Percentiles rank a stretch among this genome's conserved stretches.
Conservation (phyloP, 2,329 filamentous ascomycete genomes). For the Escovopsis sp. region DNA sequence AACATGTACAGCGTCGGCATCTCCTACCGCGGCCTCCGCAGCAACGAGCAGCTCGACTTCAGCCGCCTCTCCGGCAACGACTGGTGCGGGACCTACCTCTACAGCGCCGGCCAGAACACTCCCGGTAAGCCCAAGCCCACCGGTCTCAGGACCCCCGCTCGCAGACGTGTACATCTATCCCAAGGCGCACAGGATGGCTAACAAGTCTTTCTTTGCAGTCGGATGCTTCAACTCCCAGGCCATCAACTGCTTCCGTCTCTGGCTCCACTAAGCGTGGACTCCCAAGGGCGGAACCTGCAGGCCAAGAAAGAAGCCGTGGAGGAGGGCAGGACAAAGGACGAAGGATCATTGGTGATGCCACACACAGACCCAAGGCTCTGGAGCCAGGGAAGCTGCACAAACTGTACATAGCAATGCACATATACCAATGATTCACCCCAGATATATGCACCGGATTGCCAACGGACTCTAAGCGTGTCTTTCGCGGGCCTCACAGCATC, state of each 20-base stretch:
- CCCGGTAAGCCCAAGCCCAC: neutral
- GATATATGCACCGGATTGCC: too few relatives aligned
- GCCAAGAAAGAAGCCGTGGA: too few relatives aligned
- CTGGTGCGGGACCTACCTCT: conserved; percentile 6
- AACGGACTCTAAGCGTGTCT: too few relatives aligned
- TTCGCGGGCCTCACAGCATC: too few relatives aligned
- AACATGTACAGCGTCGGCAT: conserved; percentile 10
- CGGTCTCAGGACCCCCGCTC: too few relatives aligned
- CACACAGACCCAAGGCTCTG: too few relatives aligned
- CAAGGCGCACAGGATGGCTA: neutral
- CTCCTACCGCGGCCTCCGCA: conserved; percentile 7
- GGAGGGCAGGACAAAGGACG: too few relatives aligned
- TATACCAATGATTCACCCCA: too few relatives aligned
- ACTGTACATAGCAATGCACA: too few relatives aligned
- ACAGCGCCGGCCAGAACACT: conserved; percentile 2
- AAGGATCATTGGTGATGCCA: too few relatives aligned
- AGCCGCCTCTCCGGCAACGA: conserved; percentile 6
- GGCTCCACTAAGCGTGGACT: conserved; percentile 10
- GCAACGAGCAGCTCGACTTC: conserved; percentile 9
- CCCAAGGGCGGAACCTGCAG: neutral
- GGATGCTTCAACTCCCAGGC: conserved; percentile 7
- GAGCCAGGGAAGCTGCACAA: too few relatives aligned
- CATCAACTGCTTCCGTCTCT: conserved; percentile 14
- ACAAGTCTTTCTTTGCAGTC: conserved; percentile 1
- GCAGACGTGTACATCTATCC: neutral